Conservation (phyloP, 768 basidiomycete species). For the Boletus vinaceobasis region DNA sequence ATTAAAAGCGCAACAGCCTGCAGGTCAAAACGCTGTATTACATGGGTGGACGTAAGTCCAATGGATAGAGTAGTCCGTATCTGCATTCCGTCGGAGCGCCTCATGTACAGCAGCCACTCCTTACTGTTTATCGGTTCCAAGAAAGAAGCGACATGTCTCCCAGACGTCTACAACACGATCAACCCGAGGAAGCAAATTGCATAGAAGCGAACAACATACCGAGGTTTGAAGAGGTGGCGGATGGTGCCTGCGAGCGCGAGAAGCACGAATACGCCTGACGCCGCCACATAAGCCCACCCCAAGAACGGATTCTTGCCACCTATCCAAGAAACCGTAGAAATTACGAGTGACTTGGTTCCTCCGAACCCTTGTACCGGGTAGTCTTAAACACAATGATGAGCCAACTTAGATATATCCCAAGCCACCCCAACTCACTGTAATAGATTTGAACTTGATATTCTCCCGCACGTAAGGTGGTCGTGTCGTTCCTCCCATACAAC, state of each 20-base stretch:
- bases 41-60: slow-evolving; percentile 14
- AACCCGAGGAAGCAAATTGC: neutral
- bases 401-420: neutral
- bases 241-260: slow-evolving; percentile 87
- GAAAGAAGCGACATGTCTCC: slow-evolving; percentile 86
- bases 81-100: neutral
- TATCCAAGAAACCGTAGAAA: slow-evolving; percentile 97
- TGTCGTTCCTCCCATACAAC: slow-evolving; percentile 88
- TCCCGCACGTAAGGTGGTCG: slow-evolving; percentile 65
- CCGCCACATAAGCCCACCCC: slow-evolving; percentile 95
- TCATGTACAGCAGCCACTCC: slow-evolving; percentile 2
- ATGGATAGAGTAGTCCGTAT: slow-evolving; percentile 17
- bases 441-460: slow-evolving; percentile 71
- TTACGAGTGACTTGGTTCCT: slow-evolving; percentile 95
- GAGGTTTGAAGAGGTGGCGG: slow-evolving; percentile 88
- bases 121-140: slow-evolving; percentile 59
- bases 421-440: slow-evolving; percentile 54
- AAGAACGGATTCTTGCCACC: slow-evolving; percentile 98
- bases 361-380: slow-evolving; percentile 89
- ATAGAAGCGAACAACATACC: slow-evolving; percentile 43
- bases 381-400: slow-evolving; percentile 47
- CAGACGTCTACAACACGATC: slow-evolving; percentile 51
- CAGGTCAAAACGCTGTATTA: slow-evolving; percentile 19
- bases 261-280: slow-evolving; percentile 81
- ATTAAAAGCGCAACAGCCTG: slow-evolving; percentile 17